These are phyloP conservation scores for Saccharomyces paradoxus DNA, from an alignment of 805 yeast species.

Conservation along the genomic window DNA sequence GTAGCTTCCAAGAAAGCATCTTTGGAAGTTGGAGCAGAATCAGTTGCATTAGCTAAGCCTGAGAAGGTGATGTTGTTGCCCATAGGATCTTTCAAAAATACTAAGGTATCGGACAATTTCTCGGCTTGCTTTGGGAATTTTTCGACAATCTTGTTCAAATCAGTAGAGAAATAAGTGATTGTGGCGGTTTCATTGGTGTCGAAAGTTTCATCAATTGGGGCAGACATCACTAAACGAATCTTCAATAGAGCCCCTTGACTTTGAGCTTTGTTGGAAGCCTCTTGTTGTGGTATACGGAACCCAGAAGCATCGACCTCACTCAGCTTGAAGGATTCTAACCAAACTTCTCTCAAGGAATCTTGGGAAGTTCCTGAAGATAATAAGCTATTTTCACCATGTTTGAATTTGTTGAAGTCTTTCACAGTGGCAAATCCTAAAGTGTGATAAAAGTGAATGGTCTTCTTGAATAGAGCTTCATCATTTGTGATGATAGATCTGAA, in stretches of 20 bases:
- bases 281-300: slow-evolving; percentile 47
- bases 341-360: slow-evolving; percentile 60
- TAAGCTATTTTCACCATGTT: slow-evolving; percentile 23
- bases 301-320: slow-evolving; percentile 53
- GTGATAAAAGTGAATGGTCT: slow-evolving; percentile 49
- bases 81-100: slow-evolving; percentile 49
- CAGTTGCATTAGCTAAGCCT: slow-evolving; percentile 35
- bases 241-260: slow-evolving; percentile 42
- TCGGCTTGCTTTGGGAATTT: slow-evolving; percentile 19
- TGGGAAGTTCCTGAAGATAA: slow-evolving; percentile 48
- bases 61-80: slow-evolving; percentile 55
- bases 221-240: slow-evolving; percentile 36
- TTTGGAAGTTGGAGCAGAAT: slow-evolving; percentile 18
- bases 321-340: slow-evolving; percentile 65
- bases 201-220: slow-evolving; percentile 12
- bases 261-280: slow-evolving; percentile 32
- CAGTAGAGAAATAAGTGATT: slow-evolving; percentile 36
- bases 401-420: slow-evolving; percentile 51
- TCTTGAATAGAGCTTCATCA: slow-evolving; percentile 38
- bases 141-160: slow-evolving; percentile 25
- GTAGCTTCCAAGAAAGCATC: slow-evolving; percentile 18
- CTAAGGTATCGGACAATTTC: slow-evolving; percentile 14
- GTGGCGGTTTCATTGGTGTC: slow-evolving; percentile 6
- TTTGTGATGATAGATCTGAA: slow-evolving; percentile 56
- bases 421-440: slow-evolving; percentile 52